A percentile compares a stretch with the other conserved stretches of the same genome.
Evolutionary conservation across 2,329 filamentous ascomycete species (phyloP).

Genomic region (Colletotrichum aenigma): DNA sequence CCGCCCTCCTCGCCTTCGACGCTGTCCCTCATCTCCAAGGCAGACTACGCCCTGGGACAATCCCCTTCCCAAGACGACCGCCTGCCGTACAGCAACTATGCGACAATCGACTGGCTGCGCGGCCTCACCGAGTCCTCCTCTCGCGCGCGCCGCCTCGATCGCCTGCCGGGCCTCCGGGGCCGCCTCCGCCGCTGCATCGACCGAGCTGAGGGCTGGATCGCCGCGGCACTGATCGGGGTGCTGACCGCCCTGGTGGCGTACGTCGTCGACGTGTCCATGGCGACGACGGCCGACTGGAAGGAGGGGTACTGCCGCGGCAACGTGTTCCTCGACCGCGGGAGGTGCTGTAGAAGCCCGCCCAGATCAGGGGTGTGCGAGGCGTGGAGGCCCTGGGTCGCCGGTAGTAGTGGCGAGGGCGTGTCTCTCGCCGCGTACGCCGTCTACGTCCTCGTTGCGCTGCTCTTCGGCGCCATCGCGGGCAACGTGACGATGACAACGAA

Average conservation of each 20-base stretch:
- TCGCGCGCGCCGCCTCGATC: slow-evolving; percentile 26
- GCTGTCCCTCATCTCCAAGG: background rate
- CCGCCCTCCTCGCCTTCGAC: background rate
- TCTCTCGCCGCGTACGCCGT: slow-evolving; percentile 25
- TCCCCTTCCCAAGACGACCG: slow-evolving; percentile 48
- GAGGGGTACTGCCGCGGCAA: slow-evolving; percentile 56
- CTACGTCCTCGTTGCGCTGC: slow-evolving; percentile 28
- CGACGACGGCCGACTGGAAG: slow-evolving; percentile 62
- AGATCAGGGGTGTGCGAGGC: slow-evolving; percentile 30
- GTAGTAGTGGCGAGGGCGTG: background rate
- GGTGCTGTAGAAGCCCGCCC: slow-evolving; percentile 44
- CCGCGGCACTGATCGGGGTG: slow-evolving; percentile 55
- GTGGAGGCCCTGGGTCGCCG: slow-evolving; percentile 47
- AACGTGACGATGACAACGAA: slow-evolving; percentile 38
- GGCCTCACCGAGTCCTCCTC: slow-evolving; percentile 62
- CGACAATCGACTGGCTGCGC: slow-evolving; percentile 67
- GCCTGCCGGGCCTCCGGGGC: slow-evolving; percentile 39
- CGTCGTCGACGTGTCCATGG: slow-evolving; percentile 57
- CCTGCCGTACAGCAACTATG: slow-evolving; percentile 65
- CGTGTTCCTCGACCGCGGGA: slow-evolving; percentile 48
- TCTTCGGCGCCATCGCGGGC: slow-evolving; percentile 28
- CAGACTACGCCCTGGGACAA: slow-evolving; percentile 1
- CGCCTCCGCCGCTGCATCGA: slow-evolving; percentile 40
- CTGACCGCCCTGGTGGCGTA: slow-evolving; percentile 61
- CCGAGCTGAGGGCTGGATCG: slow-evolving; percentile 59